Evolutionary conservation across 2,329 filamentous ascomycete species (phyloP), one percentile per base, ranked within the genome.

Genomic region (Microdochium trichocladiopsis): DNA sequence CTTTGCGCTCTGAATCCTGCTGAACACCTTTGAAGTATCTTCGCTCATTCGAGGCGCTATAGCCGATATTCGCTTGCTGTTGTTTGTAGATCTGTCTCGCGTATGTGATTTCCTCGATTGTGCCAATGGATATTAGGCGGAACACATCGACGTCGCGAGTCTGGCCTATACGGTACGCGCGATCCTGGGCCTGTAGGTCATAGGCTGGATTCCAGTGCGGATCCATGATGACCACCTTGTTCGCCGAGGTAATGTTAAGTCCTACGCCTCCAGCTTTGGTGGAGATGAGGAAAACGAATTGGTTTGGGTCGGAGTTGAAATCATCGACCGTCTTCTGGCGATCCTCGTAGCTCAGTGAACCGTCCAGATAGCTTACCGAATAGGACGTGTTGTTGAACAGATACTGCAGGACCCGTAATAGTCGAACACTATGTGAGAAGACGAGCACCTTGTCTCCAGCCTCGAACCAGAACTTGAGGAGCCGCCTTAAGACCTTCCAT

Each of bases 21-120:
- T 96, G 93, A 0, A 97, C 90, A 41, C 94, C 94, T 59, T 87
- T 91, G 73, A 99, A 99, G 68, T 99, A 99, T 2, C 94, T 84
- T 3, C 94, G 84, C 68, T 99, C 94, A 4, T 86, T 87, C 0
- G 90, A 95, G 0, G 94, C 94, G 31, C 86, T 95, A 69, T 99
- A 97, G 1, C 90, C 94, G 53, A 99, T 97, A 63, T 96, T 97
- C 24, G 94, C 93, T 71, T 97, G 94, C 63, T 99, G 94, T 65
- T 99, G 94, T 68, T 99, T 99, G 77, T 99, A 99, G 37, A 99
- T 94, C 63, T 99, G 94, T 6, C 94, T 82, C 0, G 93, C 94
- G 62, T 99, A 99, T 8, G 97, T 90, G 51, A 96, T 94, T 68
- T 99, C 94, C 65, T 99, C 94, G 16, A 99, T 90, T 0, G 94